A percentile compares a stretch with the other conserved stretches of the same genome.
Evolutionary conservation across 805 yeast genomes (phyloP).

Genomic region (Monosporozyma aquatica): DNA sequence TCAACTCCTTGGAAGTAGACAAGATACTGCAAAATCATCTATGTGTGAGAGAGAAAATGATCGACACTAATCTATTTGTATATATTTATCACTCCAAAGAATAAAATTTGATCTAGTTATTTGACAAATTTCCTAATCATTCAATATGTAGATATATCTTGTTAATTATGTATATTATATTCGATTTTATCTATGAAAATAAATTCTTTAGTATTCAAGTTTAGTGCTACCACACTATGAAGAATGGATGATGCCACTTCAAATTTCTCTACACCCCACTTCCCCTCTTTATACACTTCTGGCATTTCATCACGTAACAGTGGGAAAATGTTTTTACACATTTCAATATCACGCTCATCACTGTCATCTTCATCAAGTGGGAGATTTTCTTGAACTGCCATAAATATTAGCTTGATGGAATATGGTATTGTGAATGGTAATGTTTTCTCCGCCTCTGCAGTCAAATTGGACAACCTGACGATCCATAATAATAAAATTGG

Average conservation of each 20-base stretch:
- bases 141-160: background rate
- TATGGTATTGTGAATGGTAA: constrained; percentile 34
- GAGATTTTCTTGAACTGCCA: constrained; percentile 30
- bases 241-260: constrained; percentile 43
- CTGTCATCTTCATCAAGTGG: constrained; percentile 45
- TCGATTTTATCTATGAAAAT: constrained; percentile 24
- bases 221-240: constrained; percentile 41
- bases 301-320: constrained; percentile 42
- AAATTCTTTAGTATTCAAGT: constrained; percentile 31
- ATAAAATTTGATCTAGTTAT: no score
- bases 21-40: constrained; percentile 9
- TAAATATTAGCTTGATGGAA: constrained; percentile 39
- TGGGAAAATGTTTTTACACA: constrained; percentile 48
- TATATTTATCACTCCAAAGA: no score
- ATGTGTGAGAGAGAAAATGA: constrained; percentile 17
- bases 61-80: constrained; percentile 16
- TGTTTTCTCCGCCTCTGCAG: constrained; percentile 24
- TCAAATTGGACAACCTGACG: constrained; percentile 46
- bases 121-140: no score
- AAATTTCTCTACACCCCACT: constrained; percentile 36
- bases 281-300: constrained; percentile 44
- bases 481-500: constrained; percentile 56
- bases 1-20: constrained; percentile 11
- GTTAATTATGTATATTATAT: background rate
- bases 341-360: constrained; percentile 40